Evolutionary conservation across 2,329 filamentous ascomycete species (phyloP).

Genomic region (Lachnellula willkommii): DNA sequence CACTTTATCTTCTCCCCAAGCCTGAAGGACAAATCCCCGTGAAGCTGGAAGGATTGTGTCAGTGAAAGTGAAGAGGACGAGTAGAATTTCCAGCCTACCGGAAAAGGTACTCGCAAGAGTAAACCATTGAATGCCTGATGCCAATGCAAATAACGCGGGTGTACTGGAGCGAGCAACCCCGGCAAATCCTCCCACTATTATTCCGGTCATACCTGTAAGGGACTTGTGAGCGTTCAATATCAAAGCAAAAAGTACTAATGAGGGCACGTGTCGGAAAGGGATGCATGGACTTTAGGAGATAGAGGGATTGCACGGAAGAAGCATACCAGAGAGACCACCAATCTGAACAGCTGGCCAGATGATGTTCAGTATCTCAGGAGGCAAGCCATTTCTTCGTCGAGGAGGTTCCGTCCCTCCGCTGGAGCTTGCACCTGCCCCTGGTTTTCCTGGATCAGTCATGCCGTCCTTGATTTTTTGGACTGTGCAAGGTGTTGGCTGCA

Average conservation of each 20-base stretch:
- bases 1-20: slow-evolving; percentile 40
- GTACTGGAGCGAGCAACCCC: slow-evolving; percentile 66
- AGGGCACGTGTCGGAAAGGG: neutral
- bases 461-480: slow-evolving; percentile 24
- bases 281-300: no score
- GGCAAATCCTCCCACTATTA: slow-evolving; percentile 60
- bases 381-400: slow-evolving; percentile 24
- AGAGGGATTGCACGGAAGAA: neutral
- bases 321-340: neutral
- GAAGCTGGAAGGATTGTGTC: slow-evolving; percentile 38
- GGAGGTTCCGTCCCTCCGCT: slow-evolving; percentile 1
- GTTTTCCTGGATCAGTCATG: slow-evolving; percentile 13
- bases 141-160: slow-evolving; percentile 64
- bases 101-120: slow-evolving; percentile 71
- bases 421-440: slow-evolving; percentile 2
- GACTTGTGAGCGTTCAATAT: slow-evolving; percentile 8
- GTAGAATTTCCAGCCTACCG: slow-evolving; percentile 44
- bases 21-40: slow-evolving; percentile 41
- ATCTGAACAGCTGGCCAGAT: slow-evolving; percentile 48
- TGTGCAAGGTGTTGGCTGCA: slow-evolving; percentile 25
- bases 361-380: slow-evolving; percentile 42
- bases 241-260: neutral
- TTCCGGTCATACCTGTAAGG: slow-evolving; percentile 50
- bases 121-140: slow-evolving; percentile 76
- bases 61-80: neutral